Conservation (phyloP, 805 yeast species). For the Lachancea kluyveri region DNA sequence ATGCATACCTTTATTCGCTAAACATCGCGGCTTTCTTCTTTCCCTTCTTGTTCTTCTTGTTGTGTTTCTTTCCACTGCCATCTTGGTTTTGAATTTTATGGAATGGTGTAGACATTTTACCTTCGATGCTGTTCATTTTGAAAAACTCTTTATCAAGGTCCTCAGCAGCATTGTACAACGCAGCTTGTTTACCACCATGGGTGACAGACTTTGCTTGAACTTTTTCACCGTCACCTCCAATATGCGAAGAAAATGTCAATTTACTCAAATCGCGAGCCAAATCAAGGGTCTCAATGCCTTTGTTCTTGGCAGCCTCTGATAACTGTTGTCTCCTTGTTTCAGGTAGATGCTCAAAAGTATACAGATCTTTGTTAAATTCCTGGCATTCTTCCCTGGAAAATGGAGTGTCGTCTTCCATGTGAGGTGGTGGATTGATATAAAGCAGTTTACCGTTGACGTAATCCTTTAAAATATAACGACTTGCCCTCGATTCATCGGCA, state of each 20-base stretch:
- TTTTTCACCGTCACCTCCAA: slow-evolving; percentile 41
- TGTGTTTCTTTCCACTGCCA: slow-evolving; percentile 48
- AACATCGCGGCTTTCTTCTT: slow-evolving; percentile 37
- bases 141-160: slow-evolving; percentile 86
- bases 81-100: slow-evolving; percentile 41
- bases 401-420: slow-evolving; percentile 48
- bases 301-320: slow-evolving; percentile 50
- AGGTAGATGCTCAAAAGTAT: slow-evolving; percentile 58
- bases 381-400: slow-evolving; percentile 45
- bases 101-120: slow-evolving; percentile 65
- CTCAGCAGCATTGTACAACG: slow-evolving; percentile 68
- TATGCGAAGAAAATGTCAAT: slow-evolving; percentile 75
- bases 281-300: slow-evolving; percentile 55
- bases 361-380: slow-evolving; percentile 71
- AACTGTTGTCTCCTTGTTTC: slow-evolving; percentile 71
- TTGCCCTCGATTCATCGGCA: slow-evolving; percentile 94
- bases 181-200: slow-evolving; percentile 81
- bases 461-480: slow-evolving; percentile 87
- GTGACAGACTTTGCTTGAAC: slow-evolving; percentile 46
- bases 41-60: slow-evolving; percentile 70
- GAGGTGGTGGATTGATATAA: slow-evolving; percentile 86
- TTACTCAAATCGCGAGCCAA: slow-evolving; percentile 62
- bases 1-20: slow-evolving; percentile 10
- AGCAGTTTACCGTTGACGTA: slow-evolving; percentile 88
- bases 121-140: slow-evolving; percentile 56